Base-by-base conservation (phyloP, 2,329 filamentous ascomycete genomes). In the Onygenales sp. region DNA sequence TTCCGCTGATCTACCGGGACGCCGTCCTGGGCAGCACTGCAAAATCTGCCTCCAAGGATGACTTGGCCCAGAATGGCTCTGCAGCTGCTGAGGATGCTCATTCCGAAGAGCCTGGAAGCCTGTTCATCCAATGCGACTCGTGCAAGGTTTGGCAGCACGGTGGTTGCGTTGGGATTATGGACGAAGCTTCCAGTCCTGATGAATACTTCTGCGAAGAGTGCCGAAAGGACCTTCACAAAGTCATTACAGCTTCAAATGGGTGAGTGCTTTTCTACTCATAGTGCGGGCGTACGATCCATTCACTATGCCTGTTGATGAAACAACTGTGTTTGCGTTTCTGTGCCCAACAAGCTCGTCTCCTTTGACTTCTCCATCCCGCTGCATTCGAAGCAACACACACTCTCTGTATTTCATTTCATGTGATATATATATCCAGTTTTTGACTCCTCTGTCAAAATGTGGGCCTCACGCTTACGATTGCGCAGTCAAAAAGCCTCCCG, bases 81-180 rank as follows among this genome's bases (percentile, higher is more conserved):
- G 78, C 69, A 70, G 77, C 68, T 73, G 83, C 73, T 74, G 84
- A 75, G 56, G 77, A 79, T 56, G 64, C 75, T 58, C 77, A 88
- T 58, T 82, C 84, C 34, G 90, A 95, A 64, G 92, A 97, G 59
- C 80, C 92, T 60, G 93, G 92, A 44, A 92, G 91, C 51, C 86
- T 97, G 71, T 98, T 96, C 72, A 91, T 98, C 60, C 92, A 97
- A 75, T 98, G 93, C 79, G 93, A 97, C 72, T 79, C 88, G 59
- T 98, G 93, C 77, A 94, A 95, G 68, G 93, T 97, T 58, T 98
- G 92, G 93, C 93, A 98, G 70, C 93, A 98, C 68, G 93, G 93
- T 63, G 92, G 91, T 56, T 98, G 93, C 66, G 92, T 98, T 55
- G 92, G 93, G 56, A 95, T 98, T 65, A 90, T 95, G 75, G 93